Base-by-base conservation (phyloP, 768 basidiomycete genomes). In the Naganishia vaughanmartiniae region DNA sequence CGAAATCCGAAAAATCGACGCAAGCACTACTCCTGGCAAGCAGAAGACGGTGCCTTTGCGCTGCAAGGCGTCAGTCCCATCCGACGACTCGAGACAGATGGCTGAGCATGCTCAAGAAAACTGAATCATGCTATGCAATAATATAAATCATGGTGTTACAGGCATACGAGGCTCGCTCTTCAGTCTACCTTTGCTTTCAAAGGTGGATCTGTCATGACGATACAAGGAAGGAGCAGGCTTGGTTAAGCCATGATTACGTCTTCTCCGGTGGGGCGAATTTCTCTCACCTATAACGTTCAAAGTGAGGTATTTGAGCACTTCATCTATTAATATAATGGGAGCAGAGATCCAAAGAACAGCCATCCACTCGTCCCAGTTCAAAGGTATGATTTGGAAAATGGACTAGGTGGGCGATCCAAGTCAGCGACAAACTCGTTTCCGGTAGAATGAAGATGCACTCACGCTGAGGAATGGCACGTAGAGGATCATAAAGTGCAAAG, bases 381-480 rank as follows among this genome's bases (percentile, higher is more conserved):
- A 86, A 4, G 94, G 93, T 0, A 90, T 89, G 80, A 97, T 96
- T 53, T 90, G 91, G 79, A 98, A 97, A 70, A 96, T 78, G 9
- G 88, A 84, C 90, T 93, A 42, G 42, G 17, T 42, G 74, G 28
- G 5, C 66, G 31, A 28, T 46, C 45, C n/a, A 33, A n/a, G 60
- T 54, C 56, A 26, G 36, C 36, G n/a, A 4, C n/a, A n/a, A 12
- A 1, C 30, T 5, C 7, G 42, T 5, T 14, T 33, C 26, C n/a
- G 51, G 4, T 1, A 3, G n/a, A 21, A 33, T n/a, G 21, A 34
- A 12, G 17, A 30, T 39, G 39, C 34, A 85, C 88, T 82, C 74
- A 92, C 91, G 30, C 91, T 90, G 82, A 99, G 93, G 88, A 96
- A 92, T 4, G 95, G 94, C 42, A 96, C 91, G 80, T 99, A 99